Conservation (phyloP, 352 stramenopile genomes). For the Pythium folliculosum region DNA sequence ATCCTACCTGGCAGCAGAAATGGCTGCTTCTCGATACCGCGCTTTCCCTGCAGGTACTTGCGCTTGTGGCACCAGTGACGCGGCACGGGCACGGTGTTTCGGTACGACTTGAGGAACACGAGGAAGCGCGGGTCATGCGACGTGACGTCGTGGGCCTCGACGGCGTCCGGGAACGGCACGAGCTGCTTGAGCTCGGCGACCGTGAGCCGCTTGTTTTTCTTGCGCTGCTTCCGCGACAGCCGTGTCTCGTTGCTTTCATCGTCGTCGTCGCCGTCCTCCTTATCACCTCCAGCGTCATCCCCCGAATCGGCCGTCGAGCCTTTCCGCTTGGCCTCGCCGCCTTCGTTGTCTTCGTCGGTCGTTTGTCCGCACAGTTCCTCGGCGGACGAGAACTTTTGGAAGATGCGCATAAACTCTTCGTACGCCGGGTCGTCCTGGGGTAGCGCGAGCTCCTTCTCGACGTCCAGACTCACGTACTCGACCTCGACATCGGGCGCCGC, state of each 20-base stretch:
- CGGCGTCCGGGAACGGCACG: constrained; percentile 92
- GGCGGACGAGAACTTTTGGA: constrained; percentile 79
- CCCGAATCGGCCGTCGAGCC: constrained; percentile 10
- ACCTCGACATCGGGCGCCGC: constrained; percentile 55
- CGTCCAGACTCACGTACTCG: constrained; percentile 83
- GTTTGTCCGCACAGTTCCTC: constrained; percentile 76
- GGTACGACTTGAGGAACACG: constrained; percentile 95
- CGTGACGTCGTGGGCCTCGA: constrained; percentile 97
- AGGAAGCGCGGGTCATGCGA: constrained; percentile 94
- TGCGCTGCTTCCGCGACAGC: constrained; percentile 92
- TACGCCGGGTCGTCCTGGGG: constrained; percentile 65
- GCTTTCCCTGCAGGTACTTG: constrained; percentile 98
- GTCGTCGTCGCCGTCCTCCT: constrained; percentile 26
- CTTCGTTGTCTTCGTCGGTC: constrained; percentile 42
- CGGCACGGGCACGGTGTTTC: constrained; percentile 96
- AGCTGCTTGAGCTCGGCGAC: constrained; percentile 97
- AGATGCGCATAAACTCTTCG: constrained; percentile 89
- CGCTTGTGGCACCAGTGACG: constrained; percentile 98
- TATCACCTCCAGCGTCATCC: constrained; percentile 23
- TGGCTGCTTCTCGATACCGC: constrained; percentile 95
- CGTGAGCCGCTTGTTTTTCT: constrained; percentile 92
- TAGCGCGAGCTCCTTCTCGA: constrained; percentile 64
- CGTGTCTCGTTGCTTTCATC: constrained; percentile 41
- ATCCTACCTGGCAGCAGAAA: constrained; percentile 86
- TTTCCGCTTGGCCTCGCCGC: constrained; percentile 14